These are phyloP conservation scores for Alternaria sp. DNA, from an alignment of 2,329 filamentous ascomycete species.

Conservation along the genomic window DNA sequence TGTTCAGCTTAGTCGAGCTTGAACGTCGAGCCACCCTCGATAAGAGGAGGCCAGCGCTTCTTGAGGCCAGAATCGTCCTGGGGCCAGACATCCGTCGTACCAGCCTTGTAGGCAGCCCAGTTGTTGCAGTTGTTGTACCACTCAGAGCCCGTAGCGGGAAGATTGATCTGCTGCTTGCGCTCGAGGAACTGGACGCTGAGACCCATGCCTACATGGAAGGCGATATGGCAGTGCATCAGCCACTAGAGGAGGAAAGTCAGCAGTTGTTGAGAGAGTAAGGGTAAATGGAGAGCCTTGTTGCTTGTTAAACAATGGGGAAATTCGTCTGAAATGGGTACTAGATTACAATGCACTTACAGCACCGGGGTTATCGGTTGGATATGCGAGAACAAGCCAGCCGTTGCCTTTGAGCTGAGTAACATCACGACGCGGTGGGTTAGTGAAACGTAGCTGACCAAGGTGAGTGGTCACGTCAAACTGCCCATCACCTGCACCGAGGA, in stretches of 20 bases:
- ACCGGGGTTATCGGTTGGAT: constrained; percentile 62
- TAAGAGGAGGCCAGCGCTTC: constrained; percentile 40
- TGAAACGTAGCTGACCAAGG: constrained; percentile 42
- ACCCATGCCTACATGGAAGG: constrained; percentile 43
- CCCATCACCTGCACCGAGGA: constrained; percentile 48
- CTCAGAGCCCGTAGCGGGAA: constrained; percentile 33
- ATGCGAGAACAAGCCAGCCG: constrained; percentile 60
- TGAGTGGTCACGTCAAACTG: constrained; percentile 23
- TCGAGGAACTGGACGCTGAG: constrained; percentile 40
- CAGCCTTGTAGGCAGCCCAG: constrained; percentile 30
- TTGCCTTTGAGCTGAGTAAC: constrained; percentile 40
- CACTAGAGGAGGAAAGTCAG: constrained; percentile 20
- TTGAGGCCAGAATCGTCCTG: constrained; percentile 55
- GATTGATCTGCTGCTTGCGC: constrained; percentile 31
- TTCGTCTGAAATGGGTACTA: neutral
- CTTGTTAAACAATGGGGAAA: too few relatives aligned
- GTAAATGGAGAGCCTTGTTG: too few relatives aligned
- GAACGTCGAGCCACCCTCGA: constrained; percentile 5
- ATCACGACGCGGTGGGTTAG: constrained; percentile 50
- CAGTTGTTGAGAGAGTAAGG: neutral
- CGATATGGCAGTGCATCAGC: constrained; percentile 43
- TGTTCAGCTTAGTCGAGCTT: neutral
- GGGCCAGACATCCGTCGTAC: constrained; percentile 37
- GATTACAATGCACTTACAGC: constrained; percentile 11
- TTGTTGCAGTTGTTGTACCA: constrained; percentile 43